A percentile compares a stretch with the other conserved stretches of the same genome.
Conservation (phyloP, 2,329 filamentous ascomycete genomes). For the Ambrosiella beaveri region DNA sequence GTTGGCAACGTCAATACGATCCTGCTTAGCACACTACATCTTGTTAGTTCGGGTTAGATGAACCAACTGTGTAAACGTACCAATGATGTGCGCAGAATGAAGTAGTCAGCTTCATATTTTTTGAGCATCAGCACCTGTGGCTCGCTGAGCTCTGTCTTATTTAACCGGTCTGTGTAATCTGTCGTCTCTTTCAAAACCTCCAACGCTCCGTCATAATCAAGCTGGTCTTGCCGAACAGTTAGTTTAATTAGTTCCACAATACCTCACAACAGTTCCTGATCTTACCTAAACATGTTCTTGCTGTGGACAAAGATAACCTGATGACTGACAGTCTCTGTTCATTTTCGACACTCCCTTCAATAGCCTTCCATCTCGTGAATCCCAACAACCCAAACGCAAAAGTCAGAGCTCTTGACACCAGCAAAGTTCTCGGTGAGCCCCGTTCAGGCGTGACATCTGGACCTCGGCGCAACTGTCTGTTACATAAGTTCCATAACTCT, state of each 20-base stretch:
- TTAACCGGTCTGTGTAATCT: slow-evolving; percentile 2
- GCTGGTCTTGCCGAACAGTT: slow-evolving; percentile 25
- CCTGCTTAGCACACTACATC: slow-evolving; percentile 54
- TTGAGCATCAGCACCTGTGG: slow-evolving; percentile 1
- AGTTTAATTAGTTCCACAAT: background rate
- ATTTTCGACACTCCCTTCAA: slow-evolving; percentile 14
- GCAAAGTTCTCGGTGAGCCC: slow-evolving; percentile 16
- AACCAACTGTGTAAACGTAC: slow-evolving; percentile 25
- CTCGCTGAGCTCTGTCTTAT: background rate
- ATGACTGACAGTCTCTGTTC: slow-evolving; percentile 38
- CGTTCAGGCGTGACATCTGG: slow-evolving; percentile 29
- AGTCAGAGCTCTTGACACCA: slow-evolving; percentile 26
- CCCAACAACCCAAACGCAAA: slow-evolving; percentile 51
- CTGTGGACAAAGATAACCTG: slow-evolving; percentile 49
- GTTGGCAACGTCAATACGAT: slow-evolving; percentile 58
- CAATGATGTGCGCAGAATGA: slow-evolving; percentile 46
- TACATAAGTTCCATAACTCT: slow-evolving; percentile 50
- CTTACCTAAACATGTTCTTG: slow-evolving; percentile 44
- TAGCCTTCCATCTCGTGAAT: slow-evolving; percentile 30
- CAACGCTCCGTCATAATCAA: slow-evolving; percentile 39
- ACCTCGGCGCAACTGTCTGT: slow-evolving; percentile 38
- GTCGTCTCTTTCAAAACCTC: slow-evolving; percentile 37
- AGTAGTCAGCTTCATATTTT: slow-evolving; percentile 36
- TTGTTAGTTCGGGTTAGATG: slow-evolving; percentile 10
- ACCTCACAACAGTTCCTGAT: slow-evolving; percentile 2